Conservation (phyloP, 129 eudicot species). For the Erigeron canadensis region DNA sequence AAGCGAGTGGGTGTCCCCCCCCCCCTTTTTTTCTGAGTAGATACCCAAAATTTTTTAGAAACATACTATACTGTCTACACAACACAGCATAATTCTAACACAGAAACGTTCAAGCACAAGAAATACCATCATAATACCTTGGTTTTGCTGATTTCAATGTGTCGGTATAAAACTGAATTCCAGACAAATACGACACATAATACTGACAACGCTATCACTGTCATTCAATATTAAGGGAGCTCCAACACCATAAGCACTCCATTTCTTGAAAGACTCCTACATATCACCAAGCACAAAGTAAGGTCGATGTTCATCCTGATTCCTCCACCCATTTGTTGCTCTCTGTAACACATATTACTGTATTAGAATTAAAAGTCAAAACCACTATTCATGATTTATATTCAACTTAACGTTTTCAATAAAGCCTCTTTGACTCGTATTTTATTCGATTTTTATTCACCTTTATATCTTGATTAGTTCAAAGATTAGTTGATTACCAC, state of each 20-base stretch:
- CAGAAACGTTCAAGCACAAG: conserved; percentile 1
- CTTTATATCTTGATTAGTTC: not conserved
- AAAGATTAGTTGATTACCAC: not conserved
- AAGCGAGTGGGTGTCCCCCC: too few species aligned
- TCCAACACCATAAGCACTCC: conserved; percentile 99
- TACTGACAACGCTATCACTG: conserved; percentile 79
- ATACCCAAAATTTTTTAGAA: too few species aligned
- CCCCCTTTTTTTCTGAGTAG: too few species aligned
- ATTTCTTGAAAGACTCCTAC: conserved; percentile 92
- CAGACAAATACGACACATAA: conserved; percentile 93
- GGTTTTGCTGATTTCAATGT: conserved; percentile 50
- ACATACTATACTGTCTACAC: too few species aligned
- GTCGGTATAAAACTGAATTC: conserved; percentile 78
- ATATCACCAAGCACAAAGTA: conserved; percentile 86
- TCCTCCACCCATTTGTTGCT: conserved; percentile 66
- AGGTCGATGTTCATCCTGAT: conserved; percentile 52
- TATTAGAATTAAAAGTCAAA: conserved; percentile 10
- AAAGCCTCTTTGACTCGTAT: too few species aligned
- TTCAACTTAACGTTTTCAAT: not conserved
- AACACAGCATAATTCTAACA: not conserved
- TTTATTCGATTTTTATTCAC: not conserved
- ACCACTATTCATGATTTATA: conserved; percentile 6
- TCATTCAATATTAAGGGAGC: conserved; percentile 87
- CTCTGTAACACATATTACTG: conserved; percentile 60
- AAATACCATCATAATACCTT: conserved; percentile 47